Base-by-base conservation (phyloP, 352 stramenopile species). In the Saprolegnia diclina region DNA sequence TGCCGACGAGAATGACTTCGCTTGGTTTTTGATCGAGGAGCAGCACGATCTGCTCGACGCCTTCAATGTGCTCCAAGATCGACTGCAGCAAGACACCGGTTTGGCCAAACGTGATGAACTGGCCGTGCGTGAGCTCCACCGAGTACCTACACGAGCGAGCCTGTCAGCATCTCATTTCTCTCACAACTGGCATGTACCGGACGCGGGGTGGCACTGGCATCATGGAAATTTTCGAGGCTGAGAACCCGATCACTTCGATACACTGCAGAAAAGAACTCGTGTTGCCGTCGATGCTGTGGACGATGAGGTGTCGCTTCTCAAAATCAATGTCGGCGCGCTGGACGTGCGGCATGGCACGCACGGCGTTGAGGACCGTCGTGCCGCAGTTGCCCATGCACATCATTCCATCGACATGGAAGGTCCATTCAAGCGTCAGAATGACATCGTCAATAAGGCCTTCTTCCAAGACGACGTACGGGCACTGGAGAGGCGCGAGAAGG, bases 341-440 rank as follows among this genome's bases (percentile, higher is more conserved):
- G 13, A 92, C 79, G 0, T 77, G 65, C 40, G 75, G 64, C 18
- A 88, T 76, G 48, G 68, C 73, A 0, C 72, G 76, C 13, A 88
- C 64, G 5, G 83, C 79, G 42, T 85, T 86, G 24, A 93, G 69
- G 22, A 94, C 81, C 2, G 84, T 85, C n/a, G 73, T 77, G 16
- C 86, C 86, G 54, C 86, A 94, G 53, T 90, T 92, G 42, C 74
- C 77, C 18, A 81, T 75, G 61, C 86, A 94, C 84, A 94, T 94
- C 81, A 94, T 94, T 22, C 87, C 86, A 29, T 77, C 72, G 13
- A 94, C 79, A 21, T 73, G 70, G 13, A 94, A 61, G 29, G 22
- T 61, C 14, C 9, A 44, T 55, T 69, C 63, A 13, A 69, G 29
- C 18, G n/a, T 14, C 1, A 69, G 24, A 6, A 38, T 40, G 11